Base-by-base conservation (phyloP, 805 yeast genomes). In the Peterozyma toletana region DNA sequence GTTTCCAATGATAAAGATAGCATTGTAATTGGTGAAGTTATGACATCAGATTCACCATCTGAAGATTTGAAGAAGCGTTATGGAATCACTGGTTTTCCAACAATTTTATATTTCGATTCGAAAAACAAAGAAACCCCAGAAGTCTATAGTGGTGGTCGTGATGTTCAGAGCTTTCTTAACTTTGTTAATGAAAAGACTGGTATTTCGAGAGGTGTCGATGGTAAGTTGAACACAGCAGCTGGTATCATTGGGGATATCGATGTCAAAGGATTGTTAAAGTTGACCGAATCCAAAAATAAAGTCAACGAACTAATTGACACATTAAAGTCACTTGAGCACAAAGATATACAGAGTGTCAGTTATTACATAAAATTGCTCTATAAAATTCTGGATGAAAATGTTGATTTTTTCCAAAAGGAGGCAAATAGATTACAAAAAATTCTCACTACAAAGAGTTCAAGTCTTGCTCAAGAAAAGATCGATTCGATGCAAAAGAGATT, bases 401-500 rank as follows among this genome's bases (percentile, higher is more conserved):
- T 52, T 3, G 61, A 58, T 2, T 77, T 69, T 54, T 58, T 80
- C 40, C 48, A 49, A 9, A 59, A 58, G 34, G 88, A 83, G 59
- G 43, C 61, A 15, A 49, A 51, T 3, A 68, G 88, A 47, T 64
- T 82, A 41, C 52, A 57, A 9, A 62, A 60, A 21, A 60, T 80
- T 27, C 47, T 80, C 34, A 5, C 27, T 5, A 46, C 51, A 18
- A 50, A 53, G 30, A 63, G 63, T 14, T 64, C 63, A 13, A 57
- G 62, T 38, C 52, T 79, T 42, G 60, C 60, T 34, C 55, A 58
- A 10, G 62, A 55, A n/a, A 69, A 75, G 35, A 58, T 63, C 15
- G 89, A 83, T 52, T 67, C 71, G 45, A 65, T 80, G 55, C 61
- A 63, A 48, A 68, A 67, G 54, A 69, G 83, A 54, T 50, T 69